Base-by-base conservation (phyloP, 2,329 filamentous ascomycete species). In the Cadophora malorum region DNA sequence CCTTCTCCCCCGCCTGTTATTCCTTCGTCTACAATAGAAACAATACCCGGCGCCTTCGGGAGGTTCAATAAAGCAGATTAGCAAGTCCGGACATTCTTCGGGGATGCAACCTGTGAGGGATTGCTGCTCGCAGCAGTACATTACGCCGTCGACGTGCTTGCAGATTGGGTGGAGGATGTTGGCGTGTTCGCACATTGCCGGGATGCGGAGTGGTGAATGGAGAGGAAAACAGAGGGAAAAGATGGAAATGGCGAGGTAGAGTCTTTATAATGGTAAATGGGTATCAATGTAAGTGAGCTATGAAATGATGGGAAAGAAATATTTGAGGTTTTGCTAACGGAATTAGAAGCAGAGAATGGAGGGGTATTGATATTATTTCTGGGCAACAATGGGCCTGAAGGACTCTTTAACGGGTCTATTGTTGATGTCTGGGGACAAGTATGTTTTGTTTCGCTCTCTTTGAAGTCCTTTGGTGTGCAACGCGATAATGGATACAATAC, bases 101-200 rank as follows among this genome's bases (percentile, higher is more conserved):
- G 58, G 58, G 12, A 31, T 33, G 23, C 21, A 61, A 19, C 25
- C 23, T 8, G 41, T 23, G 1, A 19, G 38, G 0, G 58, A 61
- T 49, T 61, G 38, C 10, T 12, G 3, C 16, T 61, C 58, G 38
- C 58, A 61, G 58, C 58, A 61, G 38, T 49, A 61, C 58, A 61
- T 61, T 9, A 49, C 41, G 23, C 58, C 58, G 9, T 38, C 45
- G 16, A 49, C 23, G 58, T 61, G 58, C 8, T 45, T 47, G 38
- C 58, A 61, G 23, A 45, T 45, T 45, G 41, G 45, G 45, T 49
- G 45, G 4, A 19, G 45, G 45, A 49, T 49, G n/a, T 21, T 49
- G 45, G 45, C n/a, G 19, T 49, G 19, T 49, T 49, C 45, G 45
- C 45, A 49, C 45, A 49, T 49, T 19, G 19, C n/a, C 6, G 45